Evolutionary conservation across 1,139 yeast genomes (phyloP).

Genomic region (Suhomyces wounanorum): DNA sequence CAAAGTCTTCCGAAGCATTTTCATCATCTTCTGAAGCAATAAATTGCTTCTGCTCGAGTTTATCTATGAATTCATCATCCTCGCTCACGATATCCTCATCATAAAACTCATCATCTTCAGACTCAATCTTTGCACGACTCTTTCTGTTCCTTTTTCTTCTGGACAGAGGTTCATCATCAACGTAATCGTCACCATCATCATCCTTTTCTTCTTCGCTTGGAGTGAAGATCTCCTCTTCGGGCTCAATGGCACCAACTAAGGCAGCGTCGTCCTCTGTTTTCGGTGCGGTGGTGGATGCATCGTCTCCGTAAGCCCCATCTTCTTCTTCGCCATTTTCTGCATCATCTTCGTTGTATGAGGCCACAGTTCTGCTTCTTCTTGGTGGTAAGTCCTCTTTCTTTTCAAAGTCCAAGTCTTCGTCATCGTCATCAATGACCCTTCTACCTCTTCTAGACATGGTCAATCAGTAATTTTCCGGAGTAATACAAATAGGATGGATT

Average conservation of each 20-base stretch:
- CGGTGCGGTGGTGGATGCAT: slow-evolving; percentile 1
- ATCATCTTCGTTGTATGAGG: slow-evolving; percentile 19
- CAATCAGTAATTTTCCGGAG: not conserved
- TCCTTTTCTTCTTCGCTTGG: slow-evolving; percentile 12
- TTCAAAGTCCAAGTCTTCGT: slow-evolving; percentile 23
- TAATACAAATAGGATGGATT: not conserved
- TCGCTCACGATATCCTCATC: slow-evolving; percentile 18
- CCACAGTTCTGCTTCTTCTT: slow-evolving; percentile 12
- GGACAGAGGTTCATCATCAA: slow-evolving; percentile 11
- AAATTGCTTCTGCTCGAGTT: slow-evolving; percentile 35
- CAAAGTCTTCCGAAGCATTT: slow-evolving; percentile 26
- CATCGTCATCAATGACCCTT: slow-evolving; percentile 18
- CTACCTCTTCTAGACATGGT: slow-evolving; percentile 16
- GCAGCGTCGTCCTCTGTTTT: not conserved
- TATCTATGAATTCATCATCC: slow-evolving; percentile 30
- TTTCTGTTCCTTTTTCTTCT: slow-evolving; percentile 11
- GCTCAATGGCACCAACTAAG: slow-evolving; percentile 17
- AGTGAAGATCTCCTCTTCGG: slow-evolving; percentile 29
- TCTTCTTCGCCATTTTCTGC: slow-evolving; percentile 33
- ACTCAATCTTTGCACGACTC: slow-evolving; percentile 9
- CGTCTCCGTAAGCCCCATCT: slow-evolving; percentile 26
- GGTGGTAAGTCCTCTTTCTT: slow-evolving; percentile 16
- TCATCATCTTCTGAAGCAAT: slow-evolving; percentile 45
- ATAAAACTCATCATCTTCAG: slow-evolving; percentile 19
- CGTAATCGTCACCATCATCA: slow-evolving; percentile 18